Conservation (phyloP, 768 basidiomycete species). For the Butyriboletus loyo region DNA sequence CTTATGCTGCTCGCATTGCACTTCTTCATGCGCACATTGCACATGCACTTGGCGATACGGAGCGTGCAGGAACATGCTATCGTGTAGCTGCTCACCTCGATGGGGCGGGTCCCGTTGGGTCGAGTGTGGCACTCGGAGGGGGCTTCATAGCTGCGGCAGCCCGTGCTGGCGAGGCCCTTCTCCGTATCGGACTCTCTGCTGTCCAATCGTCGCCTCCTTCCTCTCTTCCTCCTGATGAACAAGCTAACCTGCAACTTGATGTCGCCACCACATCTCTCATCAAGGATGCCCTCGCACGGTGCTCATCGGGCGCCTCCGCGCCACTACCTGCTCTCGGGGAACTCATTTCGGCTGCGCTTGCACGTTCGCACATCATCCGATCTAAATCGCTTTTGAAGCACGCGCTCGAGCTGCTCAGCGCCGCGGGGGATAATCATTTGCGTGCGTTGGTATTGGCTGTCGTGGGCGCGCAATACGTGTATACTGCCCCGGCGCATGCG, state of each 20-base stretch:
- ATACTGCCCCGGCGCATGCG: slow-evolving; percentile 70
- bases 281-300: slow-evolving; percentile 28
- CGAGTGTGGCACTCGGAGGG: slow-evolving; percentile 13
- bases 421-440: slow-evolving; percentile 67
- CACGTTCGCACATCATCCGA: slow-evolving; percentile 25
- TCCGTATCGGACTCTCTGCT: slow-evolving; percentile 44
- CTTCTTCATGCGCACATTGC: slow-evolving; percentile 72
- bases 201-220: neutral
- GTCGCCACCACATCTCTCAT: slow-evolving; percentile 14
- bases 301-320: slow-evolving; percentile 20
- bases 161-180: slow-evolving; percentile 48
- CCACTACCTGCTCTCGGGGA: slow-evolving; percentile 13
- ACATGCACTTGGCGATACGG: slow-evolving; percentile 55
- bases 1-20: slow-evolving; percentile 60
- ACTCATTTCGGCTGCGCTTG: slow-evolving; percentile 19
- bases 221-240: neutral
- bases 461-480: slow-evolving; percentile 65
- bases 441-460: slow-evolving; percentile 68
- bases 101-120: slow-evolving; percentile 29
- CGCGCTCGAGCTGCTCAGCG: slow-evolving; percentile 56
- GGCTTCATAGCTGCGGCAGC: slow-evolving; percentile 48
- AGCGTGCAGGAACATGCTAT: slow-evolving; percentile 61
- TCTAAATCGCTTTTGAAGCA: slow-evolving; percentile 46
- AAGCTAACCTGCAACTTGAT: slow-evolving; percentile 14
- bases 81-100: slow-evolving; percentile 54